phyloP scores from a whole-genome alignment of 495 filamentous ascomycete species.

The Aspergillus saccharolyticus region DNA sequence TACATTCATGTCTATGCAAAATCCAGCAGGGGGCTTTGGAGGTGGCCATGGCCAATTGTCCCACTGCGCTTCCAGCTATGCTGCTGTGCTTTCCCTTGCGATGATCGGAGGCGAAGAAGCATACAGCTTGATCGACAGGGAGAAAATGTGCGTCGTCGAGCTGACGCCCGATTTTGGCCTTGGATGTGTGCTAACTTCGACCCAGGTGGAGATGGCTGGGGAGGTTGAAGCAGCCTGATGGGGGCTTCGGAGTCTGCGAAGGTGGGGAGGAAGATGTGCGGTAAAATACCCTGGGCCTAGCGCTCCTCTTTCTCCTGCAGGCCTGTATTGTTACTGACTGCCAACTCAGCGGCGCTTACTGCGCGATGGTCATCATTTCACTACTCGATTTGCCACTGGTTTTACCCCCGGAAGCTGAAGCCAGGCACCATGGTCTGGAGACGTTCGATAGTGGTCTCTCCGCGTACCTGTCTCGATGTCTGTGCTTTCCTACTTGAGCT shows the following conservation, averaged over 20 bases:
- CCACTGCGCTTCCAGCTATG: constrained; percentile 85
- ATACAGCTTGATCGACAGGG: constrained; percentile 71
- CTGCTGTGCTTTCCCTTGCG: constrained; percentile 68
- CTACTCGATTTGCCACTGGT: constrained; percentile 78
- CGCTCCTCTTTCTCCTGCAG: neutral
- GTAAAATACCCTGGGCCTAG: constrained; percentile 36
- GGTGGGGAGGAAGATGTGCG: constrained; percentile 90
- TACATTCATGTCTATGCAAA: constrained; percentile 76
- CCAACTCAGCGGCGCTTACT: constrained; percentile 72
- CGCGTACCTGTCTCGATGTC: constrained; percentile 79
- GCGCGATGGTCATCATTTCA: constrained; percentile 74
- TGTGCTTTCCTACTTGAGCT: constrained; percentile 19
- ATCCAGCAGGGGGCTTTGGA: constrained; percentile 80
- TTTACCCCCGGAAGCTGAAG: constrained; percentile 58
- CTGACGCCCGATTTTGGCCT: neutral
- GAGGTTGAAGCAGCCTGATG: constrained; percentile 73
- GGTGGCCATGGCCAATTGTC: constrained; percentile 87
- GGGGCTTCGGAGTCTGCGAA: constrained; percentile 73
- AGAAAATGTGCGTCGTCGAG: constrained; percentile 57
- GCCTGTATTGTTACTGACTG: constrained; percentile 13
- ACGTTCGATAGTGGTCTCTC: constrained; percentile 63
- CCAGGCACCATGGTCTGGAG: constrained; percentile 39
- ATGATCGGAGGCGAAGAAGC: constrained; percentile 70
- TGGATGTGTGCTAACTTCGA: constrained; percentile 18
- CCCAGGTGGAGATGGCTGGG: constrained; percentile 78